Evolutionary conservation across 352 stramenopile genomes (phyloP), one percentile per base, ranked within the genome.

Genomic region (Phytophthora hybrid): DNA sequence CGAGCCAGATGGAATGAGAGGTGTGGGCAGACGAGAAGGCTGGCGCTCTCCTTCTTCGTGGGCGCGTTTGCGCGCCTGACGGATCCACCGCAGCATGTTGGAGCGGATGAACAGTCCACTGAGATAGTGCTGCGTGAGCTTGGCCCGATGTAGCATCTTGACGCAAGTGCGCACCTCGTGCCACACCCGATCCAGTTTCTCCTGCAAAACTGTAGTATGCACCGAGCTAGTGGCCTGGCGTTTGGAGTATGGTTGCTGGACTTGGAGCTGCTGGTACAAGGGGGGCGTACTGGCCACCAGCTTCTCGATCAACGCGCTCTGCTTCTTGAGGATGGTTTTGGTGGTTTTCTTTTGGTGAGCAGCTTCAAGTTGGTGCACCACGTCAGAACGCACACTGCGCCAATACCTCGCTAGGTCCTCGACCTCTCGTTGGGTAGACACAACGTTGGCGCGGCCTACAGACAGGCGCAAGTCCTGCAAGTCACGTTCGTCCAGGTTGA

Each of bases 111-210:
- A 90, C 31, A 91, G 70, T 0, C 81, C 80, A 59, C 83, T 90
- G 55, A 93, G 77, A 59, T 89, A 91, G 56, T 90, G 82, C 55
- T 93, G 84, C n/a, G 83, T 90, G 73, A 90, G 77, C 59, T 88
- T 89, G 37, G 85, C 85, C 8, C 78, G 77, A 71, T 93, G 80
- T 46, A 93, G 53, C 73, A 90, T 83, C 76, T 88, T 89, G 70
- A 83, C 81, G 59, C 85, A 93, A 18, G 69, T 76, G 11, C 83
- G 84, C 31, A 90, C 79, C 65, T 93, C 85, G 16, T 83, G 80
- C 83, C 85, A 93, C 57, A 82, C 77, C 5, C 51, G 67, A 63
- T 80, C 69, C 23, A 80, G 39, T 14, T 74, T 77, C 26, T 76
- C 69, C 29, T 79, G 76, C 44, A 82, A 46, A 5, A 63, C 73